These are phyloP conservation scores for Hypoxylon sp. DNA, from an alignment of 2,329 filamentous ascomycete species.

Conservation along the genomic window DNA sequence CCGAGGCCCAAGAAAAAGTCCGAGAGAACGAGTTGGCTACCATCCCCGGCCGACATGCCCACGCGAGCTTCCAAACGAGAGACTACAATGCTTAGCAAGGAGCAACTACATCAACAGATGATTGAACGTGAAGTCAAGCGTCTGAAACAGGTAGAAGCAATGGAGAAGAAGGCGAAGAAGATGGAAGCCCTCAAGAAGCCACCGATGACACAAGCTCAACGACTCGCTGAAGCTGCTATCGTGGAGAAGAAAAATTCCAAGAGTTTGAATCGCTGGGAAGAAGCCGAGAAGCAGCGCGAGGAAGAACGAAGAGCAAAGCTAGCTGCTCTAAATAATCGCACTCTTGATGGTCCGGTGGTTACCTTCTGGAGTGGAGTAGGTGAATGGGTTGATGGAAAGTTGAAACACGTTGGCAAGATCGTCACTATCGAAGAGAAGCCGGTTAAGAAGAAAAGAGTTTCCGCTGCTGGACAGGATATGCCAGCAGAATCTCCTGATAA, in stretches of 20 bases:
- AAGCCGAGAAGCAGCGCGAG: constrained; percentile 86
- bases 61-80: constrained; percentile 66
- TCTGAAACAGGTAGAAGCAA: constrained; percentile 72
- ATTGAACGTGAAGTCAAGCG: constrained; percentile 75
- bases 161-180: constrained; percentile 74
- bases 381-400: constrained; percentile 78
- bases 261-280: constrained; percentile 93
- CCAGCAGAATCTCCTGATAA: constrained; percentile 32
- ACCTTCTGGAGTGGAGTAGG: constrained; percentile 94
- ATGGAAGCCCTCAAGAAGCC: constrained; percentile 79
- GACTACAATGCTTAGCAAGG: constrained; percentile 67
- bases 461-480: constrained; percentile 39
- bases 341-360: constrained; percentile 86
- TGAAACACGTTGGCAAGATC: constrained; percentile 74
- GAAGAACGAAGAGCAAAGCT: constrained; percentile 84
- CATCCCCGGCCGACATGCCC: constrained; percentile 61
- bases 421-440: constrained; percentile 69
- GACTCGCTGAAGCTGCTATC: constrained; percentile 80
- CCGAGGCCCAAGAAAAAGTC: constrained; percentile 67
- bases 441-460: constrained; percentile 59
- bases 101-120: constrained; percentile 74
- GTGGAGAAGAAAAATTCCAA: constrained; percentile 89
- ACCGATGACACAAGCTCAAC: constrained; percentile 85
- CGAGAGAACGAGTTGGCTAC: constrained; percentile 67
- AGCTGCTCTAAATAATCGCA: constrained; percentile 86